These are phyloP conservation scores for Stereum hirsutum DNA, from an alignment of 1,284 basidiomycete species.

Conservation along the genomic window DNA sequence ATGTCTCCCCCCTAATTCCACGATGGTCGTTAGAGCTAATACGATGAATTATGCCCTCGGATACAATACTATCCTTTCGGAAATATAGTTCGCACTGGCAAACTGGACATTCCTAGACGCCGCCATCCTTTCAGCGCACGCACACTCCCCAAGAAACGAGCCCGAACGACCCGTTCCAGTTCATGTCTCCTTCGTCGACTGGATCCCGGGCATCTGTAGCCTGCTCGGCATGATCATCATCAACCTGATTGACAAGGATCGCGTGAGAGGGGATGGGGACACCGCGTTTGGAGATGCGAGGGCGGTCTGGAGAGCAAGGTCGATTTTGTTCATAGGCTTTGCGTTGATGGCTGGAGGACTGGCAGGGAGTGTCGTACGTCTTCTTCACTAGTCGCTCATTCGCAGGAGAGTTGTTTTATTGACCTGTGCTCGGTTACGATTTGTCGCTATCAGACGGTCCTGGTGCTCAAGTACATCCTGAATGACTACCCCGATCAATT, in stretches of 20 bases:
- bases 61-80: too few species aligned
- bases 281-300: conserved; percentile 63
- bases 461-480: conserved; percentile 90
- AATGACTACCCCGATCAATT: conserved; percentile 68
- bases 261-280: conserved; percentile 78
- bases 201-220: conserved; percentile 93
- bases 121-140: conserved; percentile 79
- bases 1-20: conserved; percentile 23
- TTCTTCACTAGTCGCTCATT: background rate
- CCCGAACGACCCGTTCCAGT: conserved; percentile 71
- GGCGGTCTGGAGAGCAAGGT: conserved; percentile 84
- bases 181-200: conserved; percentile 87
- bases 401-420: conserved; percentile 1
- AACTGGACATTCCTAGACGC: conserved; percentile 98
- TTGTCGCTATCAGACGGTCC: conserved; percentile 54
- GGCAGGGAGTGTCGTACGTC: conserved; percentile 84
- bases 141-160: conserved; percentile 60
- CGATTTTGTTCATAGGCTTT: conserved; percentile 93
- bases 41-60: too few species aligned
- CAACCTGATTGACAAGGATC: conserved; percentile 92
- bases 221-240: conserved; percentile 90
- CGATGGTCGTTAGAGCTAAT: background rate
- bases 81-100: conserved; percentile 83
- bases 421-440: background rate
- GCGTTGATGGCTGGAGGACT: conserved; percentile 95